These are phyloP conservation scores for Silene latifolia DNA, from an alignment of 148 eudicot genomes.

Conservation along the genomic window DNA sequence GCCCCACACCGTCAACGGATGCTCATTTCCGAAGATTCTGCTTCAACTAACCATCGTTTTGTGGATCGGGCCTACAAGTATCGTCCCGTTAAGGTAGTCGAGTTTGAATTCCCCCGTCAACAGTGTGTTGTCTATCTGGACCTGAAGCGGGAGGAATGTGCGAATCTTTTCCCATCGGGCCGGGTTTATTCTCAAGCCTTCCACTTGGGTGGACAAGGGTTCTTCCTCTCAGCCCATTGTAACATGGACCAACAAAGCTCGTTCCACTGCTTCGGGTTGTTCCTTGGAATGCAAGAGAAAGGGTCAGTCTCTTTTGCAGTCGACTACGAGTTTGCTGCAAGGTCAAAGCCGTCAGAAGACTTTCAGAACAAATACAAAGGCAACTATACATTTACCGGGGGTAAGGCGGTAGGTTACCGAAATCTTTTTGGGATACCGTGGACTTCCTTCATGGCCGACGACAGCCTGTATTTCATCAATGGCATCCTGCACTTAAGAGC, in stretches of 20 bases:
- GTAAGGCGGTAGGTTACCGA: constrained; percentile 86
- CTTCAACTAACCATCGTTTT: constrained; percentile 48
- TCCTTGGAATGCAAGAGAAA: constrained; percentile 91
- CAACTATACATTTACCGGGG: constrained; percentile 82
- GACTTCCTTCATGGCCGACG: constrained; percentile 85
- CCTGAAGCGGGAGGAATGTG: constrained; percentile 71
- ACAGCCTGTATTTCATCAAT: constrained; percentile 77
- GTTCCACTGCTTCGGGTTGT: constrained; percentile 77
- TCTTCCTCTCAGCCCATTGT: constrained; percentile 91
- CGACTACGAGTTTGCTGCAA: constrained; percentile 82
- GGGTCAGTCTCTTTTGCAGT: constrained; percentile 85
- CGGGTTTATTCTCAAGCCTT: constrained; percentile 87
- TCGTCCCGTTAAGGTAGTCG: constrained; percentile 78
- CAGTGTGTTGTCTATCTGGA: constrained; percentile 89
- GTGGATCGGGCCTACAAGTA: constrained; percentile 82
- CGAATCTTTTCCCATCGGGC: constrained; percentile 68
- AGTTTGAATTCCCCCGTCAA: constrained; percentile 75
- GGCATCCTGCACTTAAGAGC: constrained; percentile 75
- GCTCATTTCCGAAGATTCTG: constrained; percentile 55
- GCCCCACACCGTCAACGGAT: constrained; percentile 78
- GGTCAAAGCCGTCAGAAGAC: constrained; percentile 76
- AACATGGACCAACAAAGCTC: constrained; percentile 93
- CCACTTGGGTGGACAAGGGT: constrained; percentile 91
- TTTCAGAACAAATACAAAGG: constrained; percentile 82
- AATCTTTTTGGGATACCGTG: constrained; percentile 84